Percentiles rank a stretch among this genome's conserved stretches.
Evolutionary conservation across 2,329 filamentous ascomycete species (phyloP).

Genomic region (Ophiocordyceps sinensis): DNA sequence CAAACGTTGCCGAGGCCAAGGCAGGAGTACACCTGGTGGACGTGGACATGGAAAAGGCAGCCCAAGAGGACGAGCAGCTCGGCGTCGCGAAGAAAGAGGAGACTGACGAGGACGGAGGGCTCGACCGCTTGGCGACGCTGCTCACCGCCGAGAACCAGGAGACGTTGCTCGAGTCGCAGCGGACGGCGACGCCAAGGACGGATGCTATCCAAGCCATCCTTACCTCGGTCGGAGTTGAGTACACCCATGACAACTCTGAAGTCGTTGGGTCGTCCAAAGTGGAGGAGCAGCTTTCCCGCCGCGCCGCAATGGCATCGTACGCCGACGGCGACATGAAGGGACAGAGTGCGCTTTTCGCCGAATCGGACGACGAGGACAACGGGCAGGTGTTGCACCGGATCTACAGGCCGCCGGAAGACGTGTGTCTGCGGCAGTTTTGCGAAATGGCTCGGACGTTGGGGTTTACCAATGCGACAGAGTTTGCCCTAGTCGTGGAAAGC

Average conservation of each 20-base stretch:
- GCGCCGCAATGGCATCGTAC: constrained; percentile 49
- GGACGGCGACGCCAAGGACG: constrained; percentile 29
- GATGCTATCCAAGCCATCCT: constrained; percentile 85
- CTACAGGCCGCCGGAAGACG: constrained; percentile 61
- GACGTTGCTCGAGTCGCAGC: constrained; percentile 17
- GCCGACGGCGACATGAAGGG: constrained; percentile 28
- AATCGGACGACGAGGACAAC: constrained; percentile 24
- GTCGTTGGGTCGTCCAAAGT: constrained; percentile 85
- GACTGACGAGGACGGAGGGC: constrained; percentile 45
- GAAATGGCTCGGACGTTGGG: constrained; percentile 73
- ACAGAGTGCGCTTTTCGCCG: constrained; percentile 43
- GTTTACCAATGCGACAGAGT: constrained; percentile 62
- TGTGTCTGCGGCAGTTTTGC: constrained; percentile 74
- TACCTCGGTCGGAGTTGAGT: constrained; percentile 75
- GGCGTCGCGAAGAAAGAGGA: constrained; percentile 29
- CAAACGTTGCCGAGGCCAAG: constrained; percentile 86
- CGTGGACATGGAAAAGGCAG: constrained; percentile 52
- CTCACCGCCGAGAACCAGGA: constrained; percentile 33
- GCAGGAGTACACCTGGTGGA: constrained; percentile 71
- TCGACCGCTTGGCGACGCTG: constrained; percentile 53
- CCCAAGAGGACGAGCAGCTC: constrained; percentile 35
- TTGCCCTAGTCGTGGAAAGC: constrained; percentile 78
- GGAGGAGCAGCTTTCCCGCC: constrained; percentile 70
- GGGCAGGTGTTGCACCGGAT: constrained; percentile 18
- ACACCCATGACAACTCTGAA: constrained; percentile 93